Percentiles rank a stretch among this genome's conserved stretches.
Conservation (phyloP, 2,329 filamentous ascomycete genomes). For the Conoideocrella luteorostrata region DNA sequence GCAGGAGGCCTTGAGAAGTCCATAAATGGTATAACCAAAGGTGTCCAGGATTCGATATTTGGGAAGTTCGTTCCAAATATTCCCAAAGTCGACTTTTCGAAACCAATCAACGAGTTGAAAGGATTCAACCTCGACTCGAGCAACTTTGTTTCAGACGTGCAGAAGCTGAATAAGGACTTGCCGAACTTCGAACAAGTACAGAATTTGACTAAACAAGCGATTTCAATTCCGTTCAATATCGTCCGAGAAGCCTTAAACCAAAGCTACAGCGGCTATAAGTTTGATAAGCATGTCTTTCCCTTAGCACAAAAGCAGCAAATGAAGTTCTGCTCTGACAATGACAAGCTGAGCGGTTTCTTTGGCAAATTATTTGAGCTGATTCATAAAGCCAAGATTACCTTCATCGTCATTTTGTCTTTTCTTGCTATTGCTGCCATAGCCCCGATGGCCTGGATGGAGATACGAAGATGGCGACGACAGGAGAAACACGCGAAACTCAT, state of each 20-base stretch:
- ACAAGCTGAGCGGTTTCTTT: conserved; percentile 80
- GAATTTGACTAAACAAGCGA: conserved; percentile 69
- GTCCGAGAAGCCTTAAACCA: conserved; percentile 68
- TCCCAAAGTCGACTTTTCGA: conserved; percentile 57
- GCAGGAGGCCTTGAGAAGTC: conserved; percentile 41
- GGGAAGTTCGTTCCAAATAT: conserved; percentile 40
- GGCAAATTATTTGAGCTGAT: conserved; percentile 60
- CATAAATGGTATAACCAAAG: conserved; percentile 42
- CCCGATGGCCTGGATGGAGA: conserved; percentile 76
- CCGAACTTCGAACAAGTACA: conserved; percentile 79
- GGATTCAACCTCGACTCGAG: conserved; percentile 61
- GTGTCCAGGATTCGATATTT: conserved; percentile 39
- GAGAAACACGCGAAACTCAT: conserved; percentile 63
- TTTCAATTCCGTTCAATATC: conserved; percentile 73
- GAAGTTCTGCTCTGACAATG: conserved; percentile 82
- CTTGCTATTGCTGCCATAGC: conserved; percentile 67
- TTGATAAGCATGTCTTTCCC: conserved; percentile 73
- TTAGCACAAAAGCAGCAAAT: conserved; percentile 76
- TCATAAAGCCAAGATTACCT: conserved; percentile 63
- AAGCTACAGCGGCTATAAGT: conserved; percentile 65
- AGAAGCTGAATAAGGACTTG: conserved; percentile 68
- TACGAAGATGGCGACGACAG: conserved; percentile 68
- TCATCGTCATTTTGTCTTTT: conserved; percentile 67
- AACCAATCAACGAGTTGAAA: conserved; percentile 59
- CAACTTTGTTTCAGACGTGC: conserved; percentile 61